A percentile compares a stretch with the other conserved stretches of the same genome.
Conservation (phyloP, 2,329 filamentous ascomycete species). For the Pseudogymnoascus sp. region DNA sequence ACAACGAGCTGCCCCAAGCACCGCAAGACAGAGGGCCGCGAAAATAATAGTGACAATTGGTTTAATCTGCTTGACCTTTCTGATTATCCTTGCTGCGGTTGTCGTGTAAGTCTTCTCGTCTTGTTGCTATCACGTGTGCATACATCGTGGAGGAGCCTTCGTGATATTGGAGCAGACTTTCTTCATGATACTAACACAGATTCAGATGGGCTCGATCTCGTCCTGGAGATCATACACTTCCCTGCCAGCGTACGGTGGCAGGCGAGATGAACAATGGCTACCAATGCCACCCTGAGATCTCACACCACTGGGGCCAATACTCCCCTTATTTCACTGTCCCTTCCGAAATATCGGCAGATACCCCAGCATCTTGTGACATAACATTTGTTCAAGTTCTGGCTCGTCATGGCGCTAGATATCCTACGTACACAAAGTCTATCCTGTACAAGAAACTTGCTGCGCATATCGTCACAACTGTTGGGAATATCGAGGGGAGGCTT, state of each 20-base stretch:
- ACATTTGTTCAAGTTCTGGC: constrained; percentile 78
- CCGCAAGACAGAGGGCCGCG: not conserved
- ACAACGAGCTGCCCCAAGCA: not conserved
- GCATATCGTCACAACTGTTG: constrained; percentile 53
- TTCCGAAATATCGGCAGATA: constrained; percentile 49
- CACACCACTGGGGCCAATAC: constrained; percentile 70
- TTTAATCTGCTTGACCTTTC: not conserved
- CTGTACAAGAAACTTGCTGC: constrained; percentile 57
- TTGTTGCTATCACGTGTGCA: not conserved
- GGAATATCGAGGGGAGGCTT: constrained; percentile 43
- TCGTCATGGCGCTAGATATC: constrained; percentile 77
- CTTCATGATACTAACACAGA: not conserved
- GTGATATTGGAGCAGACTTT: not conserved
- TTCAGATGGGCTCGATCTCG: not conserved
- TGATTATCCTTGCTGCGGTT: not conserved
- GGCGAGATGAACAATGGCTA: constrained; percentile 22
- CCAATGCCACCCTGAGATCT: constrained; percentile 27
- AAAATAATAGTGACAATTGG: not conserved
- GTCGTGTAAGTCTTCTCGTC: not conserved
- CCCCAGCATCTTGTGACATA: constrained; percentile 62
- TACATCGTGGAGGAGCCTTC: not conserved
- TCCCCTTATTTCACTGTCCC: constrained; percentile 74
- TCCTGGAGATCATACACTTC: not conserved
- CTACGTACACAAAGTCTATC: constrained; percentile 60
- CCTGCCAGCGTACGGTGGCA: not conserved